A percentile compares a stretch with the other conserved stretches of the same genome.
These are phyloP conservation scores for Pyracantha coccinea DNA, from an alignment of 331 rosid genomes.

Conservation along the genomic window DNA sequence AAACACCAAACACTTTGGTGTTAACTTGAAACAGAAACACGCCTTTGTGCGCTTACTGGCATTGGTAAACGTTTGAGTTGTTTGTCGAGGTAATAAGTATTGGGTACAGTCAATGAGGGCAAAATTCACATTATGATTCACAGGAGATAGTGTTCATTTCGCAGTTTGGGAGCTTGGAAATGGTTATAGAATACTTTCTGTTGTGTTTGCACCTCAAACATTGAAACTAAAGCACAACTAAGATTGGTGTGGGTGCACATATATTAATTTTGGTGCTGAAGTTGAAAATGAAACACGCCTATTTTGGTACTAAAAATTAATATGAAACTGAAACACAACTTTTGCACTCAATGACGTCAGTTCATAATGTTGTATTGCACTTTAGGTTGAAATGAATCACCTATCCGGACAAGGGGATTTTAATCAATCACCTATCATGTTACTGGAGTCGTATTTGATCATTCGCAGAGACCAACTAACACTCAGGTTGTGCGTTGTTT, in stretches of 20 bases:
- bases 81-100: not conserved
- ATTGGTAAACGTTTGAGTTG: not conserved
- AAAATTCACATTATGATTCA: not conserved
- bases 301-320: not conserved
- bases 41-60: not conserved
- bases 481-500: not conserved
- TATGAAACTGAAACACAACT: too few relatives aligned
- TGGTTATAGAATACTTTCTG: not conserved
- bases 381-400: not conserved
- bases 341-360: not conserved
- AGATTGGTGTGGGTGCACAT: not conserved
- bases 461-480: not conserved
- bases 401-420: not conserved
- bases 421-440: not conserved
- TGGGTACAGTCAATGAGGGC: not conserved
- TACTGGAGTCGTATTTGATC: not conserved
- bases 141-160: not conserved
- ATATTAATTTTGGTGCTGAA: not conserved
- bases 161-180: not conserved
- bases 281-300: not conserved
- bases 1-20: not conserved
- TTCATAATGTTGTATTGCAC: not conserved
- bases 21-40: not conserved
- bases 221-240: not conserved
- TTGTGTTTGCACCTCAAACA: not conserved